These are phyloP conservation scores for Hyphopichia pseudoburtonii DNA, from an alignment of 1,139 yeast species.

Conservation along the genomic window DNA sequence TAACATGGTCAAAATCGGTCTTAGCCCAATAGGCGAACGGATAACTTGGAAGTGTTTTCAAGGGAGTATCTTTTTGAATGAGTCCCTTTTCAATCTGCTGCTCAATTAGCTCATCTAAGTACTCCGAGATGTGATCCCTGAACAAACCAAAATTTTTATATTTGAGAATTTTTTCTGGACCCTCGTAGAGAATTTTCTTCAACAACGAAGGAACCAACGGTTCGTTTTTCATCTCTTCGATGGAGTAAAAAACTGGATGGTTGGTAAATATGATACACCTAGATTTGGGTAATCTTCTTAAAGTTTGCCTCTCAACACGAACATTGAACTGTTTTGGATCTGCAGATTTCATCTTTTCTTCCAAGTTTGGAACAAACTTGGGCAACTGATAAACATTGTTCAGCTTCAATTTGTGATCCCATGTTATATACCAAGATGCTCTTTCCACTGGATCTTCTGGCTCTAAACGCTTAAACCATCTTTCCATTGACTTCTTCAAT, in stretches of 20 bases:
- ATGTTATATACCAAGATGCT: constrained; percentile 73
- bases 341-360: constrained; percentile 30
- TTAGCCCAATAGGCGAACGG: constrained; percentile 58
- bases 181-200: constrained; percentile 62
- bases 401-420: constrained; percentile 63
- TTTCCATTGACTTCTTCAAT: constrained; percentile 69
- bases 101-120: constrained; percentile 55
- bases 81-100: constrained; percentile 59
- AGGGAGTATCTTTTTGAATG: constrained; percentile 55
- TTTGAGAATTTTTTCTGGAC: constrained; percentile 62
- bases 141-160: constrained; percentile 60
- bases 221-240: constrained; percentile 78
- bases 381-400: constrained; percentile 56
- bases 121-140: constrained; percentile 58
- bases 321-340: constrained; percentile 51
- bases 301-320: constrained; percentile 58
- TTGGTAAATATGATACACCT: constrained; percentile 56
- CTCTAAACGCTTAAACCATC: constrained; percentile 64
- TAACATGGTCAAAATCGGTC: constrained; percentile 37
- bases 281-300: constrained; percentile 49
- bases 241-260: constrained; percentile 67
- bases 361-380: constrained; percentile 27
- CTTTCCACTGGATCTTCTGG: constrained; percentile 66
- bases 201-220: constrained; percentile 69
- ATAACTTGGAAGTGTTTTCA: constrained; percentile 59